Evolutionary conservation across 352 stramenopile genomes (phyloP), one percentile per base, ranked within the genome.

Genomic region (Globisporangium carolinianum): DNA sequence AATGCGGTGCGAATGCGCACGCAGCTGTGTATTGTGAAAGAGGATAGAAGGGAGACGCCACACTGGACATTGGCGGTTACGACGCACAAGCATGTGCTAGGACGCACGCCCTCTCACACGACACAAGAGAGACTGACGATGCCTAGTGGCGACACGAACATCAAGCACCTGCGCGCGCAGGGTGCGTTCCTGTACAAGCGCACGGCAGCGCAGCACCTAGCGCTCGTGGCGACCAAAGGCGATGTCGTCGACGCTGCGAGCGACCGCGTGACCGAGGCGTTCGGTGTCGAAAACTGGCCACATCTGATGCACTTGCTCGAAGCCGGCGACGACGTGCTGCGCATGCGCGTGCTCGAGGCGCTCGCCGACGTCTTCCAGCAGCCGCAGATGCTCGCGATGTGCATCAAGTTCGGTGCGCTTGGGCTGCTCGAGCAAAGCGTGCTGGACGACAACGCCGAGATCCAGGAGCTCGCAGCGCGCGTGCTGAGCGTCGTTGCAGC

Each of bases 201-300:
- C n/a, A 76, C 76, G 39, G 77, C 75, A 5, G 14, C 51, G 32
- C 73, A 87, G 62, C 81, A 89, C 61, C 65, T 91, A 60, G 69
- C 73, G 36, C 68, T 87, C 32, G 66, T 89, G 41, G 63, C 71
- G 3, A 67, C 68, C 49, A 84, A 79, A 64, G 63, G 56, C 45
- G 73, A 88, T 37, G 69, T 86, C 14, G 67, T 64, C 18, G 73
- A 87, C 38, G 59, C 71, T 43, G 68, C 79, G 37, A 76, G 87
- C 62, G 76, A 89, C 47, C 71, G 75, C 36, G 79, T 90, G 36
- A 70, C 68, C 7, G 79, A 89, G 61, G 79, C 77, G 14, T 91
- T 87, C 41, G 82, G 79, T 6, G 66, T 65, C 17, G 79, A 87
- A 24, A 89, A 91, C 63, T 86, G 80, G 53, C 75, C 82, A 41